Base-by-base conservation (phyloP, 495 filamentous ascomycete genomes). In the Hypoxylon crocopeplum region DNA sequence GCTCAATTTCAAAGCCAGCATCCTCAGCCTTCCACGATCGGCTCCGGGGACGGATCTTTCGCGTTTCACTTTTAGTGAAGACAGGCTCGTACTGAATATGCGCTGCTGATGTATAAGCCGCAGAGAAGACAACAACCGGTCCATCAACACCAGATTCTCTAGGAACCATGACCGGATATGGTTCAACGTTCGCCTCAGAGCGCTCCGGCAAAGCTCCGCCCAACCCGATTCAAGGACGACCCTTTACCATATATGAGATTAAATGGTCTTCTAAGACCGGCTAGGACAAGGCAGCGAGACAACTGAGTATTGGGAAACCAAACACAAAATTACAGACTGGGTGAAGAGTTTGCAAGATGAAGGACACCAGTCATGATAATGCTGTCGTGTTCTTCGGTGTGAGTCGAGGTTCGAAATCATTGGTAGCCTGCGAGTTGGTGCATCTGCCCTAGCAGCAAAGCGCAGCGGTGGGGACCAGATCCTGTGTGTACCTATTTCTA, bases 361-460 rank as follows among this genome's bases (percentile, higher is more conserved):
- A 58, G 32, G 36, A 11, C 17, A 13, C 55, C 55, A 64, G 55
- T 64, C 24, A 56, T 17, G 61, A 41, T 56, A 37, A 56, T 59
- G 61, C 50, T 64, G 61, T 59, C 61, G 61, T 59, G 61, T 59
- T 59, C 55, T 59, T 59, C 55, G 61, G 61, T 64, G 61, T 64
- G 33, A 64, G 40, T 37, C 29, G 25, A 56, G 38, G 34, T 39
- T 40, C 48, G 39, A 46, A 20, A 59, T 51, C 33, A 64, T 64
- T 64, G 61, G 61, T 51, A 16, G 45, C 33, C 37, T 47, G 49
- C 32, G 25, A 27, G 42, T 51, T n/a, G 5, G n/a, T 57, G 48
- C 59, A 51, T 58, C 41, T 37, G 36, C 48, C 54, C 54, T 34
- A 57, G 48, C 59, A 49, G 10, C 44, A 10, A 5, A 5, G 37